Conservation (phyloP, 1,284 basidiomycete species). For the Coriolopsis trogii region DNA sequence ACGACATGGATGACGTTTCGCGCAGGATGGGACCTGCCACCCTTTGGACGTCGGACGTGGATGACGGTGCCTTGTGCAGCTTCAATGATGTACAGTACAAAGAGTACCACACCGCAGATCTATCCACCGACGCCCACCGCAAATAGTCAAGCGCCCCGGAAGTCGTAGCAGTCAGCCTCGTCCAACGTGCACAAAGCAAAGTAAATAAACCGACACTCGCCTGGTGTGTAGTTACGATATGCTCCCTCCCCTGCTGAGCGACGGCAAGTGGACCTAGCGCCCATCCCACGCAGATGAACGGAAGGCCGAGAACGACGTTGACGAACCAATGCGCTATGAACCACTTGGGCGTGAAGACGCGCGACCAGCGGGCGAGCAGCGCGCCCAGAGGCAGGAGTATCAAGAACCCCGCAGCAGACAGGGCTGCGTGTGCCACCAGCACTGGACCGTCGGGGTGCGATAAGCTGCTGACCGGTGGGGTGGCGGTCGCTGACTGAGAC, state of each 20-base stretch:
- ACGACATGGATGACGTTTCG: conserved; percentile 52
- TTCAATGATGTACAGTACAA: conserved; percentile 58
- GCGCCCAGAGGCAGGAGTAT: conserved; percentile 61
- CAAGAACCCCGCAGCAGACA: conserved; percentile 60
- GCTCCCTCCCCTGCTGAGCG: conserved; percentile 43
- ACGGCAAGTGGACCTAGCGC: conserved; percentile 54
- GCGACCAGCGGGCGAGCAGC: conserved; percentile 60
- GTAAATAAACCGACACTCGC: conserved; percentile 27
- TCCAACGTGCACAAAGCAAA: not conserved
- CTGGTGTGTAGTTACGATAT: conserved; percentile 54
- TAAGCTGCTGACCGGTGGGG: not conserved
- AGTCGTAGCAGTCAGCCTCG: not conserved
- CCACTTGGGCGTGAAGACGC: conserved; percentile 61
- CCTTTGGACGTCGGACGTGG: conserved; percentile 45
- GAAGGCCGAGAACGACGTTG: conserved; percentile 50
- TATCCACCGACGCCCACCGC: conserved; percentile 32
- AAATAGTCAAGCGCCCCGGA: too few species aligned
- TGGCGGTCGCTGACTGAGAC: conserved; percentile 12
- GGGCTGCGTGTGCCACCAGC: conserved; percentile 55
- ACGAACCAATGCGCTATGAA: conserved; percentile 56
- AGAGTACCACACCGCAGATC: conserved; percentile 57
- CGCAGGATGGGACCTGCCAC: conserved; percentile 45
- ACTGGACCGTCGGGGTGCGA: conserved; percentile 43
- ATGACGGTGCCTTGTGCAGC: conserved; percentile 57
- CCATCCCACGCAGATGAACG: conserved; percentile 54